Base-by-base conservation (phyloP, 106 monocot species). In the Alisma plantagoaquatica region DNA sequence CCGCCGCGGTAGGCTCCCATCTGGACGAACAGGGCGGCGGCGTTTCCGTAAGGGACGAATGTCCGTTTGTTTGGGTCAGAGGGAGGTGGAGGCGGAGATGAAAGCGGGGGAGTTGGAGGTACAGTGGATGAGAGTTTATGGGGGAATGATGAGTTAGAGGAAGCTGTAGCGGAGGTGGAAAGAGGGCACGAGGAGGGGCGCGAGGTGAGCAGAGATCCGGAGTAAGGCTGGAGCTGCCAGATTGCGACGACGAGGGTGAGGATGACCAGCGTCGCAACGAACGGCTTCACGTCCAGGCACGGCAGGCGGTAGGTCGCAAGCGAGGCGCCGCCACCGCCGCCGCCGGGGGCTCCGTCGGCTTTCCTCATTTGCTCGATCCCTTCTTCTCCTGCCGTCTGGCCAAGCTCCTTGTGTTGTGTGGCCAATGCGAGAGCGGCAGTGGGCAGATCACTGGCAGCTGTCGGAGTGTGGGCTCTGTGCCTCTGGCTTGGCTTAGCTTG, bases 1-100 rank as follows among this genome's bases (percentile, higher is more conserved):
- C 87, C 93, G 30, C 87, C 87, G 29, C 87, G 80, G 72, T 93
- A 93, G 0, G 93, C 79, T 20, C 93, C 87, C 80, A 93, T 83
- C 23, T 83, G 87, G 30, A 93, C 87, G 55, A 93, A 93, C 29
- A 93, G 73, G 20, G 93, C 74, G 14, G 93, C 87, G 29, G 91
- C 91, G 70, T 57, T 78, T 48, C 91, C 91, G 59, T 78, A 75
- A 3, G 91, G 53, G 20, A 57, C 59, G 72, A 92, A 82, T 42
- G 49, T 58, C 31, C 91, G 57, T 70, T 73, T 73, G 73, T 85
- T 81, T 17, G 85, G 81, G 63, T 84, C 77, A 2, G 48, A 5
- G 21, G 24, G 59, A 31, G 22, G 41, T 9, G 50, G 46, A 12
- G 23, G 61, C 14, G 0, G 35, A 10, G 11, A n/a, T n/a, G n/a